Conservation (phyloP, 352 stramenopile species). For the Pythium utonaiense region DNA sequence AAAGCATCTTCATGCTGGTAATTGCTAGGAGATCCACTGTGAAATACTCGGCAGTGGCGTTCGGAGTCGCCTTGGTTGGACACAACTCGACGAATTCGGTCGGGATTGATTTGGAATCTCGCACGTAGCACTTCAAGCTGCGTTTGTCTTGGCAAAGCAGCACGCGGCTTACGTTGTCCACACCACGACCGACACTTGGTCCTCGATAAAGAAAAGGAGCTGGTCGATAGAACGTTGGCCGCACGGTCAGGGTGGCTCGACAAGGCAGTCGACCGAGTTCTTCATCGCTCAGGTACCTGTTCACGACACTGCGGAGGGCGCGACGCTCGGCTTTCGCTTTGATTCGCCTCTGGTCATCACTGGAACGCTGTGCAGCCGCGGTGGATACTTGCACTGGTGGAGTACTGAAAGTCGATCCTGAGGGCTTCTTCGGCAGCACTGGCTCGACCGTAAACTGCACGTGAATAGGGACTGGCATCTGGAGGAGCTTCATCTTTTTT, state of each 20-base stretch:
- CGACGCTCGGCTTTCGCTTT: not conserved
- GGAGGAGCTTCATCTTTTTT: slow-evolving; percentile 33
- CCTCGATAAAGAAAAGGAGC: slow-evolving; percentile 47
- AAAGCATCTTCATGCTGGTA: slow-evolving; percentile 36
- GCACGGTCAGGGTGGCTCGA: slow-evolving; percentile 1
- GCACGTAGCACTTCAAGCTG: slow-evolving; percentile 59
- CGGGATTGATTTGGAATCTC: not conserved
- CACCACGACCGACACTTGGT: slow-evolving; percentile 25
- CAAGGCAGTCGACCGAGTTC: not conserved
- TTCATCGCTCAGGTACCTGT: not conserved
- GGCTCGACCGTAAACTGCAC: not conserved
- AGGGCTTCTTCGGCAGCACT: not conserved
- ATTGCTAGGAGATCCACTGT: slow-evolving; percentile 45
- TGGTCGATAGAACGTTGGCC: slow-evolving; percentile 44
- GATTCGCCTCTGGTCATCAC: not conserved
- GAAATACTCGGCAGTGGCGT: slow-evolving; percentile 27
- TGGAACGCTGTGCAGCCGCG: not conserved
- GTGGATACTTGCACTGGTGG: not conserved
- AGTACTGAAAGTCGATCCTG: not conserved
- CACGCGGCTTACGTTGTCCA: slow-evolving; percentile 44
- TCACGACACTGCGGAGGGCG: not conserved
- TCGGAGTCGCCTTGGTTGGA: not conserved
- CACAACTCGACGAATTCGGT: not conserved
- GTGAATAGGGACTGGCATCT: not conserved
- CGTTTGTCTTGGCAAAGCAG: slow-evolving; percentile 64